phyloP scores from a whole-genome alignment of 768 basidiomycete species.

The Suillus variegatus region DNA sequence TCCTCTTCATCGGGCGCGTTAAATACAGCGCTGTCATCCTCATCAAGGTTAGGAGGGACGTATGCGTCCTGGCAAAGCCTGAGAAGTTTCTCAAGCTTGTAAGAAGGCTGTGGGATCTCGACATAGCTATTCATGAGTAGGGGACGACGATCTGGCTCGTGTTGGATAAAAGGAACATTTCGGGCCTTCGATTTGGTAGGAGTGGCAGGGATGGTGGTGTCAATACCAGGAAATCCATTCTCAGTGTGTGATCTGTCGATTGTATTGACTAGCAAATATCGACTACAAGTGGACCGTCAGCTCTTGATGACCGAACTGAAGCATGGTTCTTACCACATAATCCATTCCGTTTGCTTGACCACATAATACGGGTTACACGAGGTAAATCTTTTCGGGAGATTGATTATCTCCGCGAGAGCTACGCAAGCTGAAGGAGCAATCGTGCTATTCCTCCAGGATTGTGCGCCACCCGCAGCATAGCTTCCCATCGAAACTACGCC shows the following conservation, averaged over 20 bases:
- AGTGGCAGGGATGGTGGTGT: neutral
- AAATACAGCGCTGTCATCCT: constrained; percentile 51
- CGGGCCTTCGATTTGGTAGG: neutral
- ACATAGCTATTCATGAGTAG: constrained; percentile 29
- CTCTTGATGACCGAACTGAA: neutral
- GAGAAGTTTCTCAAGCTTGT: constrained; percentile 53
- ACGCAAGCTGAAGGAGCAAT: constrained; percentile 49
- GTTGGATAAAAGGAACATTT: constrained; percentile 41
- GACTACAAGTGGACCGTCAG: constrained; percentile 34
- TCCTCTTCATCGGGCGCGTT: constrained; percentile 17
- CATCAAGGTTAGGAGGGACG: constrained; percentile 47
- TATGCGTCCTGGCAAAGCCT: constrained; percentile 39
- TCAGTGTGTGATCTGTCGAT: neutral
- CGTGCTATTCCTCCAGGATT: constrained; percentile 53
- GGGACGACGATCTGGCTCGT: constrained; percentile 41
- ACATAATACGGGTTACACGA: constrained; percentile 57
- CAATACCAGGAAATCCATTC: constrained; percentile 7
- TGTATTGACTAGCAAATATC: constrained; percentile 58
- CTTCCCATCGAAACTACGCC: constrained; percentile 45
- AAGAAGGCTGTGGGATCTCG: constrained; percentile 57
- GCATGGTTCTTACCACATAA: constrained; percentile 53
- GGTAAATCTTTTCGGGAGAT: constrained; percentile 56
- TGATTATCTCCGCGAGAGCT: constrained; percentile 68
- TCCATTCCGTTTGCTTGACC: constrained; percentile 66
- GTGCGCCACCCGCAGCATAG: constrained; percentile 39